These are phyloP conservation scores for Dendrobium catenatum DNA, from an alignment of 106 monocot species.

Conservation along the genomic window DNA sequence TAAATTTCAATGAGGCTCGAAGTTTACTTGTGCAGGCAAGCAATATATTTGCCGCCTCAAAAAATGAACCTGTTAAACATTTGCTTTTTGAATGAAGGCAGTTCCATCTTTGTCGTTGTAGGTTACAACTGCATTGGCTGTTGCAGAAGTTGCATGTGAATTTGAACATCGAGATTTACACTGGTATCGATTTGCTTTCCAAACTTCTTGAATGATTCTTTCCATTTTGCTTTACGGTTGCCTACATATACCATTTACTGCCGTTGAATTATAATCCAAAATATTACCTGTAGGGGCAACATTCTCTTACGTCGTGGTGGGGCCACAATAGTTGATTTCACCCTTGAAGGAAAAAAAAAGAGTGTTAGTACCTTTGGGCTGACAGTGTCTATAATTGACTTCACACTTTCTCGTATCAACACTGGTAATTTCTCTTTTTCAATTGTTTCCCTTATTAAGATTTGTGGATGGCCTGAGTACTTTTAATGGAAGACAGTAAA, in stretches of 20 bases:
- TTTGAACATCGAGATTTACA: constrained; percentile 99
- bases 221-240: constrained; percentile 11
- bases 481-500: too few relatives aligned
- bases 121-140: constrained; percentile 83
- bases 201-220: not conserved
- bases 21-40: constrained; percentile 78
- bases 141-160: constrained; percentile 87
- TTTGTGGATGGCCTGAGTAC: not conserved
- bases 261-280: not conserved
- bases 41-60: not conserved
- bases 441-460: not conserved
- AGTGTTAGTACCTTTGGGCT: constrained; percentile 60
- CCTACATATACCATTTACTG: not conserved
- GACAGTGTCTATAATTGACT: constrained; percentile 79
- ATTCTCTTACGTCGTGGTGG: constrained; percentile 68
- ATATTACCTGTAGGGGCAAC: constrained; percentile 70
- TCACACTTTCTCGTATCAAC: constrained; percentile 91
- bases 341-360: constrained; percentile 60
- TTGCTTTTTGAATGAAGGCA: not conserved
- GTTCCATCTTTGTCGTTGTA: constrained; percentile 15
- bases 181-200: constrained; percentile 34
- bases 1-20: constrained; percentile 70
- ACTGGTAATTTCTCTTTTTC: constrained; percentile 44
- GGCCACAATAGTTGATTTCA: constrained; percentile 31
- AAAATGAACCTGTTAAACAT: not conserved